Conservation (phyloP, 1,284 basidiomycete genomes). For the Rhodotorula sp. region DNA sequence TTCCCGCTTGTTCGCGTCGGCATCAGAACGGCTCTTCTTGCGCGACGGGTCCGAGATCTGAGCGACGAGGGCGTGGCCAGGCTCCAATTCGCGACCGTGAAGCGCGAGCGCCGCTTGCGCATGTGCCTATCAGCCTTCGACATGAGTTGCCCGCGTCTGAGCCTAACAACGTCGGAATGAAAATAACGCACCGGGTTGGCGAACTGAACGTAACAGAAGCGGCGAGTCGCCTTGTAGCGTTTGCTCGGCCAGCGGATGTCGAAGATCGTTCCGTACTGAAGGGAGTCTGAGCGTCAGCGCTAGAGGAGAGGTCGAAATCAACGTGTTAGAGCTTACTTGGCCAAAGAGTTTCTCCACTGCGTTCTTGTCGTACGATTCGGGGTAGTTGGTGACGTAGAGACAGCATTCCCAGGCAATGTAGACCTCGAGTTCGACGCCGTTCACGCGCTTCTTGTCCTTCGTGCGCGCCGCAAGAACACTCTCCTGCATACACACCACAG, state of each 20-base stretch:
- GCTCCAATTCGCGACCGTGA: conserved; percentile 70
- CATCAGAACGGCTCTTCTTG: conserved; percentile 83
- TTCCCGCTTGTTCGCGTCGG: conserved; percentile 72
- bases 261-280: conserved; percentile 81
- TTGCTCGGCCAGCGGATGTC: conserved; percentile 98
- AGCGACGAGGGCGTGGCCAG: conserved; percentile 63
- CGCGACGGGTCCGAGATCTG: conserved; percentile 85
- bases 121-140: conserved; percentile 55
- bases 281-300: background rate
- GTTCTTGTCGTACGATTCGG: conserved; percentile 76
- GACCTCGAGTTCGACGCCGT: conserved; percentile 67
- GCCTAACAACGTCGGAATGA: background rate
- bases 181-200: conserved; percentile 66
- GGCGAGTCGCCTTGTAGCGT: conserved; percentile 81
- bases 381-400: conserved; percentile 94
- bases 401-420: conserved; percentile 91
- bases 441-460: conserved; percentile 84
- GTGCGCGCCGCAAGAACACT: conserved; percentile 80
- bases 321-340: conserved; percentile 58
- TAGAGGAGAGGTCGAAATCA: background rate
- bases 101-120: conserved; percentile 75
- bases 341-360: conserved; percentile 73
- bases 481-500: conserved; percentile 55
- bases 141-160: background rate
- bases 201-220: conserved; percentile 95